These are phyloP conservation scores for Xylariaceae sp. DNA, from an alignment of 2,329 filamentous ascomycete genomes.

Conservation along the genomic window DNA sequence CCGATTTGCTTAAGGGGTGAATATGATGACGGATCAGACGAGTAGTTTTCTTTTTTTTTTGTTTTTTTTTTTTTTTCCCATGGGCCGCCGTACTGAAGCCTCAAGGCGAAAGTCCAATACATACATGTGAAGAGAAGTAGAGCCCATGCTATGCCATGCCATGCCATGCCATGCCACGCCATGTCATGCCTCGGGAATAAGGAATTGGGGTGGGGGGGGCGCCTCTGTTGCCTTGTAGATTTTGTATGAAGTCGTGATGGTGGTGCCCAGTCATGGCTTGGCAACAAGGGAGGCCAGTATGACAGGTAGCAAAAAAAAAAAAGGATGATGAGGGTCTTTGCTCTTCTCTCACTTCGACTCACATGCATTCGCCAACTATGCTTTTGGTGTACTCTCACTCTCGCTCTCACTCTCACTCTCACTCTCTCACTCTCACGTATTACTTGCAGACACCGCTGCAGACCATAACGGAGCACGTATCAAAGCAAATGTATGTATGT, in stretches of 20 bases:
- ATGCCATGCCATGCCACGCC: not conserved
- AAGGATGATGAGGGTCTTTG: not conserved
- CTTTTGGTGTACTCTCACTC: too few species aligned
- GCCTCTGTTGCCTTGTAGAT: not conserved
- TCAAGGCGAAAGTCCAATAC: conserved; percentile 13
- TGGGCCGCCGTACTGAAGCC: conserved; percentile 11
- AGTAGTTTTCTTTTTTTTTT: not conserved
- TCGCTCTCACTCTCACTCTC: too few species aligned
- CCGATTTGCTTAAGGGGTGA: conserved; percentile 15
- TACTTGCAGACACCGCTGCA: conserved; percentile 14
- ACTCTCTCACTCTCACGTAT: conserved; percentile 16
- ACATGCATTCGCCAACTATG: conserved; percentile 10
- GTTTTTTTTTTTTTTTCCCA: not conserved
- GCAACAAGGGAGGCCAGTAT: not conserved
- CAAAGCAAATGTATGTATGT: not conserved
- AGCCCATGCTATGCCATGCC: not conserved
- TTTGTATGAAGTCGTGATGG: not conserved
- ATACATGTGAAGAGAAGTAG: conserved; percentile 7
- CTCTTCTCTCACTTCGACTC: conserved; percentile 6
- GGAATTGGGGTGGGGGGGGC: not conserved
- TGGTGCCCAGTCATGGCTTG: not conserved
- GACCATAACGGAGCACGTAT: conserved; percentile 5
- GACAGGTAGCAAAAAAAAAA: not conserved
- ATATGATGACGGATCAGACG: conserved; percentile 8
- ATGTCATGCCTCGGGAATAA: conserved; percentile 8